Evolutionary conservation across 768 basidiomycete genomes (phyloP).

Genomic region (Cystobasidiopsis lactophilus): DNA sequence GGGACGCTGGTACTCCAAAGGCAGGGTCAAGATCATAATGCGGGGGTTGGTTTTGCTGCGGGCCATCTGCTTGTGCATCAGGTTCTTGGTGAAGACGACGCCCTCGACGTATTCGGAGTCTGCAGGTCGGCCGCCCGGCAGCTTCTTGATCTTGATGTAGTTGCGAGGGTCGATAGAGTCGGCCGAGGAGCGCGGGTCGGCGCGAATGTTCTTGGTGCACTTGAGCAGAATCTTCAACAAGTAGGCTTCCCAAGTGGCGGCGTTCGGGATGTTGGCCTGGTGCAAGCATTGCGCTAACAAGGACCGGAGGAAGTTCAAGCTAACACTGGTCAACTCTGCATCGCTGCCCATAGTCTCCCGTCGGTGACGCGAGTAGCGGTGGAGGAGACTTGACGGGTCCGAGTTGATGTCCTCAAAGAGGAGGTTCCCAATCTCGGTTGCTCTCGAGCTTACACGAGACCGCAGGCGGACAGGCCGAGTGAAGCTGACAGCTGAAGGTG

Average conservation of each 20-base stretch:
- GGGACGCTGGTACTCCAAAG: conserved; percentile 50
- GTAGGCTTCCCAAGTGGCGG: conserved; percentile 69
- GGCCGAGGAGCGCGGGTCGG: conserved; percentile 23
- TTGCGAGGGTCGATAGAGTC: conserved; percentile 85
- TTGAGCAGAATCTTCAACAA: conserved; percentile 60
- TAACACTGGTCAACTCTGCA: conserved; percentile 47
- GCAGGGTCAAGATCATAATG: conserved; percentile 49
- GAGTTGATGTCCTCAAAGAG: no score
- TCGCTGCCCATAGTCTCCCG: not conserved
- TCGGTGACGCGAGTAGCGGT: not conserved
- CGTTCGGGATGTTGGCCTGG: conserved; percentile 56
- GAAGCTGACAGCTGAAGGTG: not conserved
- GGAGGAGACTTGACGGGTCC: no score
- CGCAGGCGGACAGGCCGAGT: not conserved
- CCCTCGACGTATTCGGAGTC: conserved; percentile 96
- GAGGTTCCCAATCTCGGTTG: not conserved
- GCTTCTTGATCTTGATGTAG: conserved; percentile 96
- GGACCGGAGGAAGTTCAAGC: conserved; percentile 67
- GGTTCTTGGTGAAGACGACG: conserved; percentile 91
- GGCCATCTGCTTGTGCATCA: conserved; percentile 87
- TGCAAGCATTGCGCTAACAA: conserved; percentile 82
- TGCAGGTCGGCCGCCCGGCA: conserved; percentile 72
- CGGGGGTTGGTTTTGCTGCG: conserved; percentile 61
- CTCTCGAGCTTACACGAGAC: not conserved
- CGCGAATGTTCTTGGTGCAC: conserved; percentile 50